Evolutionary conservation across 495 filamentous ascomycete species (phyloP).

Genomic region (Penicillium bovifimosum): DNA sequence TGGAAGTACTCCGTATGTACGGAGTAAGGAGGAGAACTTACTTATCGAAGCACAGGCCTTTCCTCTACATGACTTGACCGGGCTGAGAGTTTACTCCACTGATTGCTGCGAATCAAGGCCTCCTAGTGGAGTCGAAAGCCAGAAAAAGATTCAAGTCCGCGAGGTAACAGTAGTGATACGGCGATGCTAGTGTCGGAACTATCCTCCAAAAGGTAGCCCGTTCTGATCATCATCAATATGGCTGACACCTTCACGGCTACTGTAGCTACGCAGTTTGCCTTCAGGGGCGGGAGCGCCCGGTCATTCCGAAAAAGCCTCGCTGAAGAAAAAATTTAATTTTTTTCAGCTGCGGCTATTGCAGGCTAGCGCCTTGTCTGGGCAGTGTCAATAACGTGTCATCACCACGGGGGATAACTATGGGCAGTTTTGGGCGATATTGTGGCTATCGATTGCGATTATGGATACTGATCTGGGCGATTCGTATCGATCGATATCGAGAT

Average conservation of each 20-base stretch:
- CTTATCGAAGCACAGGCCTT: not conserved
- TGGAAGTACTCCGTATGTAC: no score
- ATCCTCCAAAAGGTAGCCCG: not conserved
- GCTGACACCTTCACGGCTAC: no score
- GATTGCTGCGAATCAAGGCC: not conserved
- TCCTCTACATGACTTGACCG: not conserved
- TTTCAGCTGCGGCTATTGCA: not conserved
- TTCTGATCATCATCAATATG: not conserved
- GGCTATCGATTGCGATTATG: no score
- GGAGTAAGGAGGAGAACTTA: no score
- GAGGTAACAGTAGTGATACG: not conserved
- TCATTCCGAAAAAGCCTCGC: not conserved
- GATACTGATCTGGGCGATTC: not conserved
- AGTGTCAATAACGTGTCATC: not conserved
- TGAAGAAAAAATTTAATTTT: not conserved
- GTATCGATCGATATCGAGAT: conserved; percentile 8
- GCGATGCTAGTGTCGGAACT: not conserved
- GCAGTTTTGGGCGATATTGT: not conserved
- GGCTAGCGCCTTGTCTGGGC: not conserved
- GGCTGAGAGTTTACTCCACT: not conserved
- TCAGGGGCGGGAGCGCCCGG: not conserved
- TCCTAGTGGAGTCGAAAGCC: not conserved
- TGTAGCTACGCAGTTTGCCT: no score
- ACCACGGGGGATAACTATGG: not conserved
- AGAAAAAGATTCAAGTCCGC: not conserved